Evolutionary conservation across 768 basidiomycete species (phyloP), one percentile per base, ranked within the genome.

Genomic region (Rossbeevera mucosa): DNA sequence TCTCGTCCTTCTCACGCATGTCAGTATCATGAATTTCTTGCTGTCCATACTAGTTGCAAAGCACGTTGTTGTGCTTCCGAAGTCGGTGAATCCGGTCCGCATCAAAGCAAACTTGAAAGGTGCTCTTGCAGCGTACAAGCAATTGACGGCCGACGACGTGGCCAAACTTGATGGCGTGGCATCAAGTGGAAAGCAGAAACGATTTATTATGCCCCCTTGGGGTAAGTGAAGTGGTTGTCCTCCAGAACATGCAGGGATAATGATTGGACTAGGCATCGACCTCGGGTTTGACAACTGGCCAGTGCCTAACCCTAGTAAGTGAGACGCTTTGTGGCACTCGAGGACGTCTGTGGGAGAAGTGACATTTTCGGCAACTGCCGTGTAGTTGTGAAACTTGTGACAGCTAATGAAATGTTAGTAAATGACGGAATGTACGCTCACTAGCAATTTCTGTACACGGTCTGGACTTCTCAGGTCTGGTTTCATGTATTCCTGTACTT

Each of bases 201-300:
- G 84, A 73, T 76, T 85, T 58, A 73, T 86, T 63, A 82, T 74
- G 61, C 86, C 85, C 25, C 77, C 79, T 14, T 88, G 85, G 85
- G 84, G 84, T 85, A 67, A 60, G 81, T 78, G 48, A 46, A 21
- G 14, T 12, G 49, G 21, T 33, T 40, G 0, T 20, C 45, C 44
- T 52, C 36, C 25, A 47, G 50, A 20, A 48, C 40, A 25, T 24
- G 20, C 28, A 25, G 33, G 16, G n/a, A 40, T 65, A 54, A 60
- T 12, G 57, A 22, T 31, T 21, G 44, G 50, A 22, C 47, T 56
- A 83, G 82, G 81, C 45, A 71, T 86, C 49, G 81, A 85, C 44
- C 79, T 86, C 44, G 85, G 85, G 8, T 86, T 87, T 60, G 83
- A 83, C n/a, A 69, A 86, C 62, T 86, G 84, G 85, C 64, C 68